Base-by-base conservation (phyloP, 108 stramenopile genomes). In the Parmales sp. region DNA sequence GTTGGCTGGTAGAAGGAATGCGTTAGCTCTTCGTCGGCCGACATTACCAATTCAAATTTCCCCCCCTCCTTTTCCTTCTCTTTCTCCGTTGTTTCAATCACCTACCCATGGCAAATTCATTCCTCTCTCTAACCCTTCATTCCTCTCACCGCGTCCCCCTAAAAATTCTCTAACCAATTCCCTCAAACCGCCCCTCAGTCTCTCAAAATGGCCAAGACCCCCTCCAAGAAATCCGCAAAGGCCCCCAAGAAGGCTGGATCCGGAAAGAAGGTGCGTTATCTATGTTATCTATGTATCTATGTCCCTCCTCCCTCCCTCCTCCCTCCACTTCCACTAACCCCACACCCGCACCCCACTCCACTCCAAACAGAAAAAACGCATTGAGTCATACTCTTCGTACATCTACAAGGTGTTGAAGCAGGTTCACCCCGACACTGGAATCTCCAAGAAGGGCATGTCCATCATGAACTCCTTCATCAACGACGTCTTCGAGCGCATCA, bases 321-420 rank as follows among this genome's bases (percentile, higher is more conserved):
- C n/a, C n/a, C n/a, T n/a, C n/a, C n/a, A n/a, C n/a, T n/a, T n/a
- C n/a, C n/a, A n/a, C n/a, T n/a, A n/a, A n/a, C n/a, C n/a, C n/a
- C n/a, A n/a, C n/a, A n/a, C n/a, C n/a, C n/a, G n/a, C n/a, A n/a
- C n/a, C n/a, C n/a, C n/a, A n/a, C n/a, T n/a, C n/a, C n/a, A n/a
- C n/a, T n/a, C n/a, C n/a, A n/a, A n/a, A n/a, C 36, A 49, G 71
- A 90, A 87, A 79, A 93, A 91, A 83, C 83, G 91, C 67, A 74
- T 70, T 51, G 91, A 95, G 71, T 77, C 87, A 20, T 95, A 91
- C 81, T 77, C 79, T 65, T 86, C 87, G 37, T 91, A 91, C 88
- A 92, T 94, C 74, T 90, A 94, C 89, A 85, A 86, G 86, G 93
- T 94, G 65, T 77, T 92, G 67, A 92, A 92, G 86, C 82, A 83